Evolutionary conservation across 345 rosid species (phyloP).

Genomic region (Raphanus raphanistrum): DNA sequence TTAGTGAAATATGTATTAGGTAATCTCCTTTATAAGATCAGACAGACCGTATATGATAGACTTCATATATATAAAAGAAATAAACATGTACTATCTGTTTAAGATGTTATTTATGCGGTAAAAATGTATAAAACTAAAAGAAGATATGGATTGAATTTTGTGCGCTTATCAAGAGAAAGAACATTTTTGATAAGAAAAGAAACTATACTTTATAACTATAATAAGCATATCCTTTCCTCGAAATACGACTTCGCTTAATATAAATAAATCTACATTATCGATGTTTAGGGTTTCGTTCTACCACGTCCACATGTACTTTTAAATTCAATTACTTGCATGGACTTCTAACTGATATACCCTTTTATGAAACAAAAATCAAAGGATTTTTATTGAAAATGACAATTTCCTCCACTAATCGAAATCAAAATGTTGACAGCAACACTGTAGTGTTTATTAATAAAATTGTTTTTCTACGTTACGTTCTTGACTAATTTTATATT

Average conservation of each 20-base stretch:
- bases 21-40: neutral
- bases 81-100: neutral
- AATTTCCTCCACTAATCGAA: neutral
- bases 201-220: neutral
- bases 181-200: neutral
- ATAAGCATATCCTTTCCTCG: constrained; percentile 37
- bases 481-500: too few relatives aligned
- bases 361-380: neutral
- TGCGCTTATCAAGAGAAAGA: constrained; percentile 25
- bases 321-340: neutral
- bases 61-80: too few relatives aligned
- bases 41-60: neutral
- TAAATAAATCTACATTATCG: constrained; percentile 20
- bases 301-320: constrained; percentile 25
- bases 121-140: too few relatives aligned
- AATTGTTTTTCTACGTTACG: too few relatives aligned
- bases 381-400: neutral
- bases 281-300: constrained; percentile 34
- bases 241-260: constrained; percentile 11
- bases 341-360: neutral
- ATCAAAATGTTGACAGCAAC: neutral
- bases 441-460: neutral
- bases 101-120: too few relatives aligned
- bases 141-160: neutral
- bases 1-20: neutral